phyloP scores from a whole-genome alignment of 768 basidiomycete species.

The Lepiota brunneoincarnata region DNA sequence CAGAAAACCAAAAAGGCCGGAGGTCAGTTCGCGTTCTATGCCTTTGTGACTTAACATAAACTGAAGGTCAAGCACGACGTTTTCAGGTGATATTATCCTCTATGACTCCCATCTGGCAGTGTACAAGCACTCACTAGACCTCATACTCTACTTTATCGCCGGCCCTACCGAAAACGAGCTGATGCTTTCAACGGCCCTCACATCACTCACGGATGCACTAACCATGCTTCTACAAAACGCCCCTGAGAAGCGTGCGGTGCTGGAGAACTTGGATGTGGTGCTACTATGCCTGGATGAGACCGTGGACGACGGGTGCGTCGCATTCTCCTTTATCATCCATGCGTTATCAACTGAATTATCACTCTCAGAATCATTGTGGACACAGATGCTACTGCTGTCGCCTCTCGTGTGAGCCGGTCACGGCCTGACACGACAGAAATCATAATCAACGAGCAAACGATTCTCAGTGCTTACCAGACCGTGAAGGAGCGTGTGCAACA shows the following conservation, averaged over 20 bases:
- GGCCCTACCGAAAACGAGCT: constrained; percentile 90
- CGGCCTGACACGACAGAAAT: constrained; percentile 94
- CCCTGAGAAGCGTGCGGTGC: constrained; percentile 90
- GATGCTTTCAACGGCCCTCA: constrained; percentile 86
- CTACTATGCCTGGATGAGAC: constrained; percentile 94
- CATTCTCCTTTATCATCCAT: background rate
- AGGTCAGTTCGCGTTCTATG: constrained; percentile 46
- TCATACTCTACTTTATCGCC: constrained; percentile 92
- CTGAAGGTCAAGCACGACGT: background rate
- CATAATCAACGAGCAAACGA: constrained; percentile 97
- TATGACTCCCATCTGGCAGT: constrained; percentile 90
- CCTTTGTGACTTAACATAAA: background rate
- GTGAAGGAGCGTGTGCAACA: constrained; percentile 84
- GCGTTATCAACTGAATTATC: background rate
- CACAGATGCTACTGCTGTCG: constrained; percentile 94
- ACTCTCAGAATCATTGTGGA: constrained; percentile 85
- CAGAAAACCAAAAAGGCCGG: constrained; percentile 94
- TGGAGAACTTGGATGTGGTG: constrained; percentile 94
- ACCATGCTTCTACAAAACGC: constrained; percentile 85
- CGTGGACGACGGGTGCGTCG: constrained; percentile 90
- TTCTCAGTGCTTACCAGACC: constrained; percentile 90
- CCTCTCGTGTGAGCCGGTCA: constrained; percentile 89
- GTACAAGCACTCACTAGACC: constrained; percentile 92
- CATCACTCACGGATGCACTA: constrained; percentile 83
- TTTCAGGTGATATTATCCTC: constrained; percentile 86